phyloP scores from a whole-genome alignment of 345 rosid genomes.

The Litchi chinensis region DNA sequence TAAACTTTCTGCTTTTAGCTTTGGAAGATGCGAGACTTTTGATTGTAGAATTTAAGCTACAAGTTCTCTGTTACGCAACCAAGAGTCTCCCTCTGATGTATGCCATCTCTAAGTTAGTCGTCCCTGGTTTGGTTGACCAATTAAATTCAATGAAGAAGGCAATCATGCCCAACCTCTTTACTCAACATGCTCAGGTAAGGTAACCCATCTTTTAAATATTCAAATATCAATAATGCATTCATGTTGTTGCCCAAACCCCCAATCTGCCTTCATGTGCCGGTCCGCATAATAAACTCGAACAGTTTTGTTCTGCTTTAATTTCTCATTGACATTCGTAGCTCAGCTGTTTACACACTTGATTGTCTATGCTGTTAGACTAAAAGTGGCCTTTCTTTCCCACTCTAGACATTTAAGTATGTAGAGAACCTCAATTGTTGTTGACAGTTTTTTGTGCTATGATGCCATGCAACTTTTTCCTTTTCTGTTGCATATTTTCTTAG shows the following conservation, averaged over 20 bases:
- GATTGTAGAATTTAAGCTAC: constrained; percentile 68
- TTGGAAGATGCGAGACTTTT: constrained; percentile 66
- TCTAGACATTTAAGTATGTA: neutral
- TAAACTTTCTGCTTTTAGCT: constrained; percentile 44
- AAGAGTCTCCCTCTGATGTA: constrained; percentile 62
- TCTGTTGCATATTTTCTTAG: no score
- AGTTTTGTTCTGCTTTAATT: neutral
- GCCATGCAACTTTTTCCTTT: no score
- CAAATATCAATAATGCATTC: neutral
- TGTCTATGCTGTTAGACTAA: neutral
- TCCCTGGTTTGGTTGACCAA: constrained; percentile 83
- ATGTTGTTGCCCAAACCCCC: neutral
- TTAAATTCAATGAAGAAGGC: constrained; percentile 62
- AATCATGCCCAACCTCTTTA: constrained; percentile 53
- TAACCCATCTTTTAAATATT: neutral
- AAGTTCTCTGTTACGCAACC: constrained; percentile 74
- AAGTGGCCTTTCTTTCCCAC: neutral
- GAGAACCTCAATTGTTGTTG: neutral
- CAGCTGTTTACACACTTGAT: neutral
- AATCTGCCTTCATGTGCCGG: neutral
- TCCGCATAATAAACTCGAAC: neutral
- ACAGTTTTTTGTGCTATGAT: neutral
- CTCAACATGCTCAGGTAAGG: constrained; percentile 63
- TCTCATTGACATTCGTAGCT: neutral
- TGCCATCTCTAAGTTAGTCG: constrained; percentile 64